Base-by-base conservation (phyloP, 2,329 filamentous ascomycete genomes). In the Fusarium paranaense region DNA sequence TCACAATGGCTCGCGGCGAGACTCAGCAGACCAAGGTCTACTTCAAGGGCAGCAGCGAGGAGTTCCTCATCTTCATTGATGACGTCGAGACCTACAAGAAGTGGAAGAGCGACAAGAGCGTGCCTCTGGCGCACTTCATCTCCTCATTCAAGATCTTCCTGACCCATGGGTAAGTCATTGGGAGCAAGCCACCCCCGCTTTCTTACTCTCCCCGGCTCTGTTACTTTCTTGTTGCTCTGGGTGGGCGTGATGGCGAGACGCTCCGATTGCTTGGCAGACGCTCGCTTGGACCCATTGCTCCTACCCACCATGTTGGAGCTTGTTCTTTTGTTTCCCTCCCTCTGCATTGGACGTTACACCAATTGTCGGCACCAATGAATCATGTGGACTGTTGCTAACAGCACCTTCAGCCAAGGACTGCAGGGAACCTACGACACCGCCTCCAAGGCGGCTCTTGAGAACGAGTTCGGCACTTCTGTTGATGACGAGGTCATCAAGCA, bases 101-200 rank as follows among this genome's bases (percentile, higher is more conserved):
- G 83, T 98, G 96, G 96, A 91, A 92, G 87, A 86, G 82, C 6
- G 96, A 98, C 87, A 91, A 90, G 81, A 92, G 89, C 33, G 86
- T 97, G 33, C 93, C 97, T 40, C 86, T 98, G 57, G 89, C 94
- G 2, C 92, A 98, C 79, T 95, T 99, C 66, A 89, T 98, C 65
- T 94, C 92, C 67, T 89, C 93, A 9, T 98, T 94, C 88, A 94
- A 97, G 88, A 88, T 99, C 80, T 97, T 98, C 80, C 87, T 93
- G 50, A 97, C 95, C 38, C 94, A 97, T 87, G 93, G 92, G 95
- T 98, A 52, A 30, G 47, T 52, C 47, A 47, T 18, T 27, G 22
- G 42, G 89, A 75, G 67, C 47, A 67, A 86, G 93, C 87, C 57
- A 60, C 74, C 68, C 62, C 77, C 65, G 57, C 63, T 65, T 63